Evolutionary conservation across 2,329 filamentous ascomycete species (phyloP), one percentile per base, ranked within the genome.

Genomic region (Aspergillus ibericus): DNA sequence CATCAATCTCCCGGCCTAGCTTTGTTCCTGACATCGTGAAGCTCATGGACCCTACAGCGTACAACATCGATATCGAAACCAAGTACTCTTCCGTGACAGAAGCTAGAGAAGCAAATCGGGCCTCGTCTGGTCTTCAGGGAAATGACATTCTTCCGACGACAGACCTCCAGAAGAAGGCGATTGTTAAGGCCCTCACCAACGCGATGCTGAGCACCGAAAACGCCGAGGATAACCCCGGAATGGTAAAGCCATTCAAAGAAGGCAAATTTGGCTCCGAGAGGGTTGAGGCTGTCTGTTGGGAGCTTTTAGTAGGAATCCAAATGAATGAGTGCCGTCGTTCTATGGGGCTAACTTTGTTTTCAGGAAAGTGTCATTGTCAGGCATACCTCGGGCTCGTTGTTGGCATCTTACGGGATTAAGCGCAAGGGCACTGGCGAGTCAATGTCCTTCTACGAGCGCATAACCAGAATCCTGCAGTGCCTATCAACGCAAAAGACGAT

Each of bases 401-500:
- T 70, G 9, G 55, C 65, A 8, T 55, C 57, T 4, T 69, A 62
- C 40, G 68, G 69, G 2, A 22, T 56, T 32, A 72, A 70, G 50
- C 53, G 54, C 42, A 68, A 66, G 46, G 50, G 55, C 40, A 60
- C 58, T 29, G 55, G 34, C 7, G 57, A 63, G 13, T 42, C 60
- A 5, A 40, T 49, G n/a, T 63, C 59, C 5, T 73, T 72, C 40
- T 66, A 63, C n/a, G 57, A 66, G 29, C 60, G 63, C 20, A 63
- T 63, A 25, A 55, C 56, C 40, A 54, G 54, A 27, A 61, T 63
- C 5, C 60, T 70, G 4, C 55, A 66, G 9, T 58, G 58, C 16
- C 57, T 72, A 32, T 52, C 69, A 62, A 62, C 57, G 8, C 71
- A 71, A 29, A 78, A 78, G 62, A 73, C 74, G 0, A 73, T 77